These are phyloP conservation scores for Hemileccinum impolitum DNA, from an alignment of 768 basidiomycete genomes.

Conservation along the genomic window DNA sequence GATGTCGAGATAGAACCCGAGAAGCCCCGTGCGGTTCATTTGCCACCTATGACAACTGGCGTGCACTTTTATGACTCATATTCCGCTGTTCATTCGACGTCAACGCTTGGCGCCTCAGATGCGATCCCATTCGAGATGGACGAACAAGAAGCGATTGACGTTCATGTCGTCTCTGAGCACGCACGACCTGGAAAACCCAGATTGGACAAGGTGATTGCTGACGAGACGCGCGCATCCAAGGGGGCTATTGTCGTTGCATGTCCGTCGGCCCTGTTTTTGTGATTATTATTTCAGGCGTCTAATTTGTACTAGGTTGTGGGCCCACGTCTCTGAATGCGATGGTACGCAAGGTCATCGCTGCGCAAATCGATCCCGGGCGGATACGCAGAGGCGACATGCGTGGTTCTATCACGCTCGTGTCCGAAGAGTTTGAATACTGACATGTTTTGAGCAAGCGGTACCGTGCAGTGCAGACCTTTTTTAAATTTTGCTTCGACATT, in stretches of 20 bases:
- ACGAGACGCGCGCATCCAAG: constrained; percentile 55
- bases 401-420: constrained; percentile 57
- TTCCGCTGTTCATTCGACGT: not conserved
- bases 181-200: constrained; percentile 66
- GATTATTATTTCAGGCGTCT: not conserved
- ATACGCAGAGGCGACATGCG: constrained; percentile 54
- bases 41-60: not conserved
- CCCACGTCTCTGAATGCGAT: constrained; percentile 66
- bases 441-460: not conserved
- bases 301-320: constrained; percentile 56
- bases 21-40: not conserved
- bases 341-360: constrained; percentile 61
- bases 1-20: constrained; percentile 8
- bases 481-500: constrained; percentile 3
- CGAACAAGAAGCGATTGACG: constrained; percentile 55
- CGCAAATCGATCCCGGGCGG: constrained; percentile 54
- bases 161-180: constrained; percentile 57
- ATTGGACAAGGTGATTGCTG: constrained; percentile 55
- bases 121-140: constrained; percentile 45
- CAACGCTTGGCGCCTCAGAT: not conserved
- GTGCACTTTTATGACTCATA: not conserved
- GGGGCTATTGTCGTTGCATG: constrained; percentile 67
- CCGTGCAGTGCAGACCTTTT: too few species aligned
- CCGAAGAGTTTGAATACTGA: constrained; percentile 68
- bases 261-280: constrained; percentile 44